phyloP scores from a whole-genome alignment of 1,284 basidiomycete species.

The Ustilago crameri region DNA sequence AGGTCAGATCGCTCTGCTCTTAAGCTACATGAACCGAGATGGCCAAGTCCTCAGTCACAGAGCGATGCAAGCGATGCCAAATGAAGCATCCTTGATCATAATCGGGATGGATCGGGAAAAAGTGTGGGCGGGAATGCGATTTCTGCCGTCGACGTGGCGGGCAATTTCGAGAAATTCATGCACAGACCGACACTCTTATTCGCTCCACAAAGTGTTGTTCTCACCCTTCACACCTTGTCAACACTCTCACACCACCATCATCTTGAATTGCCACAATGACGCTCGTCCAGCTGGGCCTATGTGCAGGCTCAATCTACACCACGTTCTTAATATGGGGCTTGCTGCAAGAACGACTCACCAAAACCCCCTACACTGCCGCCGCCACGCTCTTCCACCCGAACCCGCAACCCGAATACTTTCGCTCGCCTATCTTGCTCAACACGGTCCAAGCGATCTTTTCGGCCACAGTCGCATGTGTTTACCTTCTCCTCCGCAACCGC shows the following conservation, averaged over 20 bases:
- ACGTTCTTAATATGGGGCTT: constrained; percentile 67
- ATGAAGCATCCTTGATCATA: too few species aligned
- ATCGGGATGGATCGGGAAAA: too few species aligned
- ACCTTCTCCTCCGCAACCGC: constrained; percentile 77
- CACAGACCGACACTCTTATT: too few species aligned
- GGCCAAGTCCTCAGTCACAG: too few species aligned
- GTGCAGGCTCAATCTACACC: constrained; percentile 63
- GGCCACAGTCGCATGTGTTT: constrained; percentile 80
- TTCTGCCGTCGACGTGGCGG: too few species aligned
- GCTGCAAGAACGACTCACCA: constrained; percentile 66
- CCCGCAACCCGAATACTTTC: constrained; percentile 72
- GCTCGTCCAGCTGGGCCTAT: constrained; percentile 54
- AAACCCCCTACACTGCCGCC: constrained; percentile 55
- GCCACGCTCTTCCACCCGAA: constrained; percentile 50
- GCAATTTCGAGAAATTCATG: too few species aligned
- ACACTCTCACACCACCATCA: too few species aligned
- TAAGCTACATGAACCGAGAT: too few species aligned
- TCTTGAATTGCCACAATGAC: constrained; percentile 36
- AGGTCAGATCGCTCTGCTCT: too few species aligned
- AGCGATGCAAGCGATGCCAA: too few species aligned
- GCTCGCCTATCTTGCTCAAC: constrained; percentile 86
- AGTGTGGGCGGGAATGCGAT: too few species aligned
- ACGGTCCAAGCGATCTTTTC: constrained; percentile 86
- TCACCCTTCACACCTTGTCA: constrained; percentile 1
- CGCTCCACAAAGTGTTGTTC: constrained; percentile 27